Percentiles rank a stretch among this genome's conserved stretches.
These are phyloP conservation scores for Syzygium oleosum DNA, from an alignment of 345 rosid species.

Conservation along the genomic window DNA sequence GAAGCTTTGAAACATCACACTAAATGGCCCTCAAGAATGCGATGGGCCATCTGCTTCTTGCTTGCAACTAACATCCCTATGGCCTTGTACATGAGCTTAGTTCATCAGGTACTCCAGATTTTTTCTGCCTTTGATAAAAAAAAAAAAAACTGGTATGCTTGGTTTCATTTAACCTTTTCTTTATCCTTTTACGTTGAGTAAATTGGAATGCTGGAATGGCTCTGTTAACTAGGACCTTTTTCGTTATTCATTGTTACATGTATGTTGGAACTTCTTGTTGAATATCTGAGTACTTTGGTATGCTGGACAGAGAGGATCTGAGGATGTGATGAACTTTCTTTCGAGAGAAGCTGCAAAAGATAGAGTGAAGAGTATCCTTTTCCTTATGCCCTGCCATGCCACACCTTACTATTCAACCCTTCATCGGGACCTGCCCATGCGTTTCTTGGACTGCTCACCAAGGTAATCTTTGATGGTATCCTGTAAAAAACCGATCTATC, in stretches of 20 bases:
- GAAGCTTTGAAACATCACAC: constrained; percentile 16
- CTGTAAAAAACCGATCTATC: neutral
- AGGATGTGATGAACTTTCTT: constrained; percentile 83
- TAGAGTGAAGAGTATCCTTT: constrained; percentile 56
- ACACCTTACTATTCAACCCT: constrained; percentile 85
- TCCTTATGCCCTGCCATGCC: constrained; percentile 93
- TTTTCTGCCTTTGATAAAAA: neutral
- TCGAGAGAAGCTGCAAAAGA: constrained; percentile 60
- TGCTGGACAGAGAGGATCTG: constrained; percentile 76
- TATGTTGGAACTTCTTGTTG: neutral
- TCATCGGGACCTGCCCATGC: constrained; percentile 64
- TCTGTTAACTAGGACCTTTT: neutral
- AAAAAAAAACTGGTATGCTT: neutral
- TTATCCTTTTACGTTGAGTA: neutral
- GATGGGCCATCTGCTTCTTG: constrained; percentile 56
- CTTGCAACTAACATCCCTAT: constrained; percentile 76
- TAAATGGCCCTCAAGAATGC: constrained; percentile 35
- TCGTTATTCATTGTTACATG: neutral
- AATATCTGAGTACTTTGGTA: neutral
- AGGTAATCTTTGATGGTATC: constrained; percentile 34
- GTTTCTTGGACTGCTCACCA: constrained; percentile 78
- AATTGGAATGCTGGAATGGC: neutral
- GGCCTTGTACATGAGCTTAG: constrained; percentile 78
- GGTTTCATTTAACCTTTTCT: neutral
- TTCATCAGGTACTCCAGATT: constrained; percentile 59